Conservation (phyloP, 1,139 yeast species). For the Suhomyces kunorum region DNA sequence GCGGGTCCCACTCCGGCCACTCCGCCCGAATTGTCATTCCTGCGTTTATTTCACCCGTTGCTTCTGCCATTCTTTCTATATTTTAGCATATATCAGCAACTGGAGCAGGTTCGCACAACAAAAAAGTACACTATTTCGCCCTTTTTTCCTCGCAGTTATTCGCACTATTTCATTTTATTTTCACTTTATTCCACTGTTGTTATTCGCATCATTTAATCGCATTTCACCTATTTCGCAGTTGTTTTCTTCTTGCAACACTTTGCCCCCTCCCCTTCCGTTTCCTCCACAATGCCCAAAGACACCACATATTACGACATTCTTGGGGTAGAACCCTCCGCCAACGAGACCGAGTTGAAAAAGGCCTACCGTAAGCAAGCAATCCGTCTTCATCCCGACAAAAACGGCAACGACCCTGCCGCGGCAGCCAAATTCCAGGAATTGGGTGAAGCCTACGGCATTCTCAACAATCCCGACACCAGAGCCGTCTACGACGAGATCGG, state of each 20-base stretch:
- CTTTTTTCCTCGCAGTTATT: neutral
- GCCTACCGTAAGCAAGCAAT: conserved; percentile 31
- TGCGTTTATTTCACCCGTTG: no score
- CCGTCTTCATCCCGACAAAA: conserved; percentile 31
- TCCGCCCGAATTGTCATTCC: no score
- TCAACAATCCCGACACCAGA: conserved; percentile 40
- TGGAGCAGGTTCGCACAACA: no score
- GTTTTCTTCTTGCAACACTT: no score
- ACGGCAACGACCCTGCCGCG: conserved; percentile 29
- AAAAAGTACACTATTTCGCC: no score
- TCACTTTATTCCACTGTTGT: no score
- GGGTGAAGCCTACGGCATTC: conserved; percentile 48
- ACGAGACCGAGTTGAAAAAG: conserved; percentile 27
- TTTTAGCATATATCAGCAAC: no score
- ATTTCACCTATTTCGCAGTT: no score
- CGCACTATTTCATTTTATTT: neutral
- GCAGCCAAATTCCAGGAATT: conserved; percentile 31
- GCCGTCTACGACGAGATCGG: conserved; percentile 47
- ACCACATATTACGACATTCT: conserved; percentile 28
- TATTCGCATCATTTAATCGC: no score
- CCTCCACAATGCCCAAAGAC: conserved; percentile 25
- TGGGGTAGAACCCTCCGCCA: conserved; percentile 24
- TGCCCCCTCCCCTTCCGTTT: neutral
- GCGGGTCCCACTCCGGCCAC: no score
- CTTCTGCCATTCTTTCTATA: no score